Percentiles rank a stretch among this genome's conserved stretches.
These are phyloP conservation scores for Sporobolus alterniflorus DNA, from an alignment of 202 grass and related monocot genomes.

Conservation along the genomic window DNA sequence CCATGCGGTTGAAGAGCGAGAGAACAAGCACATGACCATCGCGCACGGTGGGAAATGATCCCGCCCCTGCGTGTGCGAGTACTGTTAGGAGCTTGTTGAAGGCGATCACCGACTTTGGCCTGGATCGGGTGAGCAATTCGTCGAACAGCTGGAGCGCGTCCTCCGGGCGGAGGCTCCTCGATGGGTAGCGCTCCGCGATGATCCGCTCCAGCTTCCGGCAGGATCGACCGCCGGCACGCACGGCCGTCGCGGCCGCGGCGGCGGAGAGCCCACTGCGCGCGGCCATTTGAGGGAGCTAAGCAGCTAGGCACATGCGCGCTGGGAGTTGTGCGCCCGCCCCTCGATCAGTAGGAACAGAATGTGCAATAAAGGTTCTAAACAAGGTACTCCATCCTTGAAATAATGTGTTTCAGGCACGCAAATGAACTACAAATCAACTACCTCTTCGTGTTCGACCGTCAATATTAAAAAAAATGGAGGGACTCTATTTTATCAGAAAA, in stretches of 20 bases:
- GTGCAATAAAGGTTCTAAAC: too few relatives aligned
- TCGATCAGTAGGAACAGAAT: too few relatives aligned
- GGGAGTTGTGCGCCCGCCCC: too few relatives aligned
- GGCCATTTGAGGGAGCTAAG: not conserved
- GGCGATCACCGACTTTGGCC: not conserved
- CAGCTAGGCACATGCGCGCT: not conserved
- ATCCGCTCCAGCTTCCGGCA: not conserved
- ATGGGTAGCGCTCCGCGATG: not conserved
- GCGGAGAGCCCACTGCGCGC: not conserved
- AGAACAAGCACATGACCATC: not conserved
- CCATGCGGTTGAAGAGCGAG: conserved; percentile 23
- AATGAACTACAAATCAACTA: too few relatives aligned
- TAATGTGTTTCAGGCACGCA: too few relatives aligned
- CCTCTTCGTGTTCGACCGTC: too few relatives aligned
- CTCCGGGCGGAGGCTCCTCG: not conserved
- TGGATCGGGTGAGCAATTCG: not conserved
- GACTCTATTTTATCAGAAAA: too few relatives aligned
- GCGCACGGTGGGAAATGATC: not conserved
- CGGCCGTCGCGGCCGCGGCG: not conserved
- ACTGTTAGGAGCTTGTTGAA: not conserved
- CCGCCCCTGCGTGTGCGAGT: not conserved
- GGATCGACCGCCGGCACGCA: not conserved
- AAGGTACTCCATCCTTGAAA: too few relatives aligned
- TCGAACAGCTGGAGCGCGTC: not conserved
- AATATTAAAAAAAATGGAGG: too few relatives aligned